These are phyloP conservation scores for Poronia punctata DNA, from an alignment of 495 filamentous ascomycete species.

Conservation along the genomic window DNA sequence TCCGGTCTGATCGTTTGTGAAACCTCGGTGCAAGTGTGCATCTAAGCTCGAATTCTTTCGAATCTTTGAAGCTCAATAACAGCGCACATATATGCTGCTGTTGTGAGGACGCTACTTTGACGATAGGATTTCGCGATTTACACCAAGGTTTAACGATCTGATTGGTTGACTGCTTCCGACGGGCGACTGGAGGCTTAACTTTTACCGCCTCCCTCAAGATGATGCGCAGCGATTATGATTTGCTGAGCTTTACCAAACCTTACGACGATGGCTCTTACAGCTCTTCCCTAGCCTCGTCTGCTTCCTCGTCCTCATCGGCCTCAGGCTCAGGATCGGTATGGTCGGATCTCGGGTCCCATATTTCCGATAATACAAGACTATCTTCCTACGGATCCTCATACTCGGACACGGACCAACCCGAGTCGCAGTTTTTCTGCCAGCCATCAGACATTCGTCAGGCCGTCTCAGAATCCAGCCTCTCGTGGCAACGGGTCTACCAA, in stretches of 20 bases:
- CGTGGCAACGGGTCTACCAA: conserved; percentile 14
- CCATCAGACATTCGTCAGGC: conserved; percentile 5
- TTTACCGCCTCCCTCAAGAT: conserved; percentile 39
- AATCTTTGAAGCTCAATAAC: conserved; percentile 28
- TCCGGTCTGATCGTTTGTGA: conserved; percentile 49
- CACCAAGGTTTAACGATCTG: conserved; percentile 35
- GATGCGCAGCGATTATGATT: conserved; percentile 41
- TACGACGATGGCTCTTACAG: conserved; percentile 54
- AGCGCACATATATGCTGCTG: conserved; percentile 16
- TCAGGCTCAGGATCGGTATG: no score
- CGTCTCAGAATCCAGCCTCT: conserved; percentile 8
- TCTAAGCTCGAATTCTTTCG: conserved; percentile 42
- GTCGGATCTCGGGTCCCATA: conserved; percentile 63
- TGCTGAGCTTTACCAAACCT: conserved; percentile 35
- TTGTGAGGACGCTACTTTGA: conserved; percentile 33
- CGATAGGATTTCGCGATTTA: conserved; percentile 34
- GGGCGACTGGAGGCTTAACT: conserved; percentile 47
- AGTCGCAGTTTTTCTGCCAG: conserved; percentile 24
- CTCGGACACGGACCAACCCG: conserved; percentile 33
- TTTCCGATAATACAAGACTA: conserved; percentile 43
- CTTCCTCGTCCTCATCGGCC: conserved; percentile 68
- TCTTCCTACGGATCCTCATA: conserved; percentile 46
- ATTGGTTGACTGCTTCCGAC: conserved; percentile 46
- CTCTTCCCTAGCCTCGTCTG: conserved; percentile 60
- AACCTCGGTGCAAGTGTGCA: conserved; percentile 34